Evolutionary conservation across 306 rosid species (phyloP), one percentile per base, ranked within the genome.

Genomic region (Erythrophleum fordii): DNA sequence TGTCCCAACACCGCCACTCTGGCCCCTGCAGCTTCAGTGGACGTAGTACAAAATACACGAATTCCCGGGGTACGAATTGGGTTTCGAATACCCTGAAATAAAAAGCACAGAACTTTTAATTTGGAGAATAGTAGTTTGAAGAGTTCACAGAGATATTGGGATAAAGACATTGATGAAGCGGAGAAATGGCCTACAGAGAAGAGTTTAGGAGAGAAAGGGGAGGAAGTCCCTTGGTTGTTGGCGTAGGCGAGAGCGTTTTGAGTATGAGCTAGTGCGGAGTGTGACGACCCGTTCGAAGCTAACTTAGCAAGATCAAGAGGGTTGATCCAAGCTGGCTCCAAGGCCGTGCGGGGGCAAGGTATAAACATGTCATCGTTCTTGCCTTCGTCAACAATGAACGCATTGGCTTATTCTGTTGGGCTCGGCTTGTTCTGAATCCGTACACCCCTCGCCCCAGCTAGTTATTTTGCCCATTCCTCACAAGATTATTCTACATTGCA

Each of bases 291-390:
- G n/a, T n/a, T n/a, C n/a, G n/a, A n/a, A n/a, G n/a, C n/a, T n/a
- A n/a, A n/a, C n/a, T n/a, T n/a, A n/a, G n/a, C n/a, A n/a, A n/a
- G n/a, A n/a, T n/a, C n/a, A n/a, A n/a, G n/a, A n/a, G n/a, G n/a
- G n/a, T n/a, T n/a, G n/a, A n/a, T n/a, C n/a, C n/a, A n/a, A n/a
- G n/a, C n/a, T n/a, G n/a, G n/a, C n/a, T n/a, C n/a, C n/a, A n/a
- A n/a, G n/a, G n/a, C n/a, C n/a, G n/a, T n/a, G n/a, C 80, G 3
- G 31, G 85, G 52, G 78, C 7, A 35, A 78, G 78, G 83, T 66
- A 70, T n/a, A 81, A 79, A 68, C 87, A 80, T 82, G 61, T 82
- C 90, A 86, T 87, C 20, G 56, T 78, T 77, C 78, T 83, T 75
- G 67, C 72, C 51, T 69, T 86, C 31, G 78, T 37, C 20, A 69